These are phyloP conservation scores for Kregervanrija pseudodelftensis DNA, from an alignment of 805 yeast species.

Conservation along the genomic window DNA sequence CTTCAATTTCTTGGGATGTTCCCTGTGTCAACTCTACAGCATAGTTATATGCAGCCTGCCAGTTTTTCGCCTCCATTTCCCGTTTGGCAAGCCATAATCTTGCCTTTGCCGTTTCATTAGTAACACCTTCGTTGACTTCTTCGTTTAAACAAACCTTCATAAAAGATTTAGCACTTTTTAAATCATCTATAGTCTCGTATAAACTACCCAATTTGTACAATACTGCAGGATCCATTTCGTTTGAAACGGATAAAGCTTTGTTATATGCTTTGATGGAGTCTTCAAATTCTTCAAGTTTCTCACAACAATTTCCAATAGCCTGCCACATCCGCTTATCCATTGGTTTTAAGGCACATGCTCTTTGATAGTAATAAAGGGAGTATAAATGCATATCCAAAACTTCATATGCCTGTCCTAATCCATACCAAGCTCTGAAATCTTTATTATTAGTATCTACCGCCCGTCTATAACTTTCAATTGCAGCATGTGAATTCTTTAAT, in stretches of 20 bases:
- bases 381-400: slow-evolving; percentile 92
- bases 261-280: slow-evolving; percentile 80
- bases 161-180: slow-evolving; percentile 45
- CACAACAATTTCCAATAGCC: slow-evolving; percentile 86
- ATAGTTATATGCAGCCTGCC: slow-evolving; percentile 61
- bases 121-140: slow-evolving; percentile 55
- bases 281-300: slow-evolving; percentile 58
- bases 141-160: slow-evolving; percentile 66
- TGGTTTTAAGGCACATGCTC: slow-evolving; percentile 84
- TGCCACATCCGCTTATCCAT: slow-evolving; percentile 93
- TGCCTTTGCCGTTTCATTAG: slow-evolving; percentile 73
- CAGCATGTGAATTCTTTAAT: slow-evolving; percentile 92
- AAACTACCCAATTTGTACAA: slow-evolving; percentile 63
- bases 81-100: slow-evolving; percentile 78
- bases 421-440: slow-evolving; percentile 97
- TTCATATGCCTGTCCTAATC: slow-evolving; percentile 96
- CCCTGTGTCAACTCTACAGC: slow-evolving; percentile 69
- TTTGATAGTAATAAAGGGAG: slow-evolving; percentile 86
- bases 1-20: slow-evolving; percentile 81
- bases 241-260: slow-evolving; percentile 55
- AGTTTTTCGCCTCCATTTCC: slow-evolving; percentile 51
- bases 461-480: slow-evolving; percentile 87
- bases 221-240: slow-evolving; percentile 45
- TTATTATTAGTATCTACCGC: slow-evolving; percentile 86
- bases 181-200: slow-evolving; percentile 49